phyloP scores from a whole-genome alignment of 345 rosid genomes.

The Citrus sp. region DNA sequence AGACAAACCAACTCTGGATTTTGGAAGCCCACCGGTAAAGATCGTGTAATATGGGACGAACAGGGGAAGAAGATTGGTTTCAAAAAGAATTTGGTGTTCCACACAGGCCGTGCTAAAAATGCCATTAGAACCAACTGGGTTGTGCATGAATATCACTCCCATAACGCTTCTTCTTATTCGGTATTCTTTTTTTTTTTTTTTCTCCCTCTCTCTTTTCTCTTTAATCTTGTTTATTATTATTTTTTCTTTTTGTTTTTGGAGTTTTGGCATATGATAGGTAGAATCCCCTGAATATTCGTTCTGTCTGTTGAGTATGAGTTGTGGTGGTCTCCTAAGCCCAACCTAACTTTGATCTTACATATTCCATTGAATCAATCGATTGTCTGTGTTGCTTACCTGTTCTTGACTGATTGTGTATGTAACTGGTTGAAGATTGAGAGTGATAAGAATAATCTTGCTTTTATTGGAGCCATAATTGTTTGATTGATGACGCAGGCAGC shows the following conservation, averaged over 20 bases:
- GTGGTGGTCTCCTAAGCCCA: no score
- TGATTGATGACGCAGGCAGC: not conserved
- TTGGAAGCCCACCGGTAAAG: not conserved
- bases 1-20: not conserved
- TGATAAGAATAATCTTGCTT: not conserved
- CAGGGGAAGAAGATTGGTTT: not conserved
- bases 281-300: not conserved
- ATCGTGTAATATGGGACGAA: not conserved
- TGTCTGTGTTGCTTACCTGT: not conserved
- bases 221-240: no score
- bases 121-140: slow-evolving; percentile 15
- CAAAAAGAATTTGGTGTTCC: slow-evolving; percentile 6
- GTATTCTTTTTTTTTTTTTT: not conserved
- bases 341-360: no score
- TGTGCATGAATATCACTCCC: slow-evolving; percentile 21
- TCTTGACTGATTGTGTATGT: not conserved
- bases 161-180: not conserved
- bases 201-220: no score
- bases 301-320: no score
- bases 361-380: no score
- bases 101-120: not conserved
- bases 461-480: not conserved
- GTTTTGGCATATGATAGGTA: not conserved
- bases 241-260: not conserved
- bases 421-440: not conserved